Conservation (phyloP, 148 eudicot species). For the Rhododendron kiyosumense region DNA sequence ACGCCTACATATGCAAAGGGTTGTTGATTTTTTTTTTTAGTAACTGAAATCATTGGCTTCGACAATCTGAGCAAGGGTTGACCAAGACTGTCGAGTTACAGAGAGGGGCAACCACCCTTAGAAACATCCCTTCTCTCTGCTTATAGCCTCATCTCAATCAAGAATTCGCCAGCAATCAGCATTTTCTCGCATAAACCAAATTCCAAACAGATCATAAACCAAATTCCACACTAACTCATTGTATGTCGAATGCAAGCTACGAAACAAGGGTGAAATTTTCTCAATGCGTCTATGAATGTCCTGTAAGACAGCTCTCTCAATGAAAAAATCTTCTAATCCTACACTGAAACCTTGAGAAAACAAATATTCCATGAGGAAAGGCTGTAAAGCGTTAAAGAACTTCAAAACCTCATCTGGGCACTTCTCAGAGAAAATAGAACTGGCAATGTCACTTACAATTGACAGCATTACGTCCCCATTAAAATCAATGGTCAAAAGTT, state of each 20-base stretch:
- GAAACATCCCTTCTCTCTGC: neutral
- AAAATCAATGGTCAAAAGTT: constrained; percentile 49
- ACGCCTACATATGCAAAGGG: neutral
- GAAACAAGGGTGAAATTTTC: constrained; percentile 42
- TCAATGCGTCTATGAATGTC: constrained; percentile 40
- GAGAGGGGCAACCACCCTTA: neutral
- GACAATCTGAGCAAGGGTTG: neutral
- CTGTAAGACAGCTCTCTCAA: constrained; percentile 33
- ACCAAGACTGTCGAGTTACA: neutral
- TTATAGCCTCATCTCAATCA: neutral
- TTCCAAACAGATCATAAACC: no score
- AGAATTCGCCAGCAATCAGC: no score
- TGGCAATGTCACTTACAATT: constrained; percentile 54
- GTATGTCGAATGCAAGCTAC: constrained; percentile 40
- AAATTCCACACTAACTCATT: constrained; percentile 33
- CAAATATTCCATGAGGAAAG: constrained; percentile 74
- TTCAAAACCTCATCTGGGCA: constrained; percentile 66
- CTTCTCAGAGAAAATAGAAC: constrained; percentile 59
- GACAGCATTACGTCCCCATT: constrained; percentile 52
- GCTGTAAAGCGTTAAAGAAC: constrained; percentile 69
- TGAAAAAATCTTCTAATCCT: constrained; percentile 52
- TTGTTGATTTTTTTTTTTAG: neutral
- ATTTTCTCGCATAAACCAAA: no score
- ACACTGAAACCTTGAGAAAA: constrained; percentile 76
- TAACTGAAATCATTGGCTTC: neutral